These are phyloP conservation scores for Cryphonectria parasitica DNA, from an alignment of 2,329 filamentous ascomycete genomes.

Conservation along the genomic window DNA sequence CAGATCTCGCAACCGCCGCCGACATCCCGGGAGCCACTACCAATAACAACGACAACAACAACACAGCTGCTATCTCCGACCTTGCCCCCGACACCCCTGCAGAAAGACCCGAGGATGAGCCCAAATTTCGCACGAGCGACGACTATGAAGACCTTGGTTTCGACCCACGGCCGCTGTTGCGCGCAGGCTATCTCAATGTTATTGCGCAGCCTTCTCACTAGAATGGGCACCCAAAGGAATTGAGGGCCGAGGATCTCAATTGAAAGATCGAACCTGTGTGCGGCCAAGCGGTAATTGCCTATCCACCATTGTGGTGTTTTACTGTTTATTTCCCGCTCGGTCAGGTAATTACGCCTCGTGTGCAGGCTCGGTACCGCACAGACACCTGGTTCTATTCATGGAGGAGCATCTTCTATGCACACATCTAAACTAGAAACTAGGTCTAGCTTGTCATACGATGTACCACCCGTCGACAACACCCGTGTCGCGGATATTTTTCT, in stretches of 20 bases:
- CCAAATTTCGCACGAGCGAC: slow-evolving; percentile 30
- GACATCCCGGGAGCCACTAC: slow-evolving; percentile 35
- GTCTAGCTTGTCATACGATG: background rate
- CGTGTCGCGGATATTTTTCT: background rate
- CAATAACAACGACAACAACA: background rate
- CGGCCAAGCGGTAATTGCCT: background rate
- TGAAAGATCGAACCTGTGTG: background rate
- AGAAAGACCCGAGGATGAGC: background rate
- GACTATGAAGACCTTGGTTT: slow-evolving; percentile 49
- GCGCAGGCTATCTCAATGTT: slow-evolving; percentile 43
- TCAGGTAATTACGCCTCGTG: background rate
- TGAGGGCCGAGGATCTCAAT: background rate
- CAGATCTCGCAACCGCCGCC: slow-evolving; percentile 57
- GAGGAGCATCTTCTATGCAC: background rate
- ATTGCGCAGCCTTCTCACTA: slow-evolving; percentile 22
- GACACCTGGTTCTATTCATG: background rate
- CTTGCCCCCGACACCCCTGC: background rate
- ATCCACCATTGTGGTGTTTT: background rate
- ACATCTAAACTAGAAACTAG: too few relatives aligned
- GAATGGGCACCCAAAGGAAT: background rate
- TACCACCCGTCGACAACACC: background rate
- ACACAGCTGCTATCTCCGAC: background rate
- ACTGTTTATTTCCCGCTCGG: background rate
- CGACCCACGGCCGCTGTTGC: slow-evolving; percentile 44
- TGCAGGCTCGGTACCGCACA: background rate